These are phyloP conservation scores for Fusarium brevicatenulatum DNA, from an alignment of 2,329 filamentous ascomycete species.

Conservation along the genomic window DNA sequence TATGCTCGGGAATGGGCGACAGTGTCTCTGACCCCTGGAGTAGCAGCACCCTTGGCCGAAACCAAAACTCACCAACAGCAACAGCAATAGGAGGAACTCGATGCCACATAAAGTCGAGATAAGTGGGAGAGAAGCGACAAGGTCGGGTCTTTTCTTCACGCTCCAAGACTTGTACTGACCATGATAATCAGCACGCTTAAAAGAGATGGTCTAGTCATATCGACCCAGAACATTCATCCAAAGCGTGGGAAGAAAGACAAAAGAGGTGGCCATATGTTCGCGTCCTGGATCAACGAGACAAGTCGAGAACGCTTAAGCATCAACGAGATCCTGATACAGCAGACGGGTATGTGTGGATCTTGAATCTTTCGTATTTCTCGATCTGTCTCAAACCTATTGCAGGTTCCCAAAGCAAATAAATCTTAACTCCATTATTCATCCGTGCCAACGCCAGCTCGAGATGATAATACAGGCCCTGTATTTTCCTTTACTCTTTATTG, in stretches of 20 bases:
- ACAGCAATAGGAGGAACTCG: not conserved
- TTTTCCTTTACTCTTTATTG: conserved; percentile 11
- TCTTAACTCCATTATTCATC: conserved; percentile 37
- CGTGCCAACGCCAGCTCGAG: conserved; percentile 39
- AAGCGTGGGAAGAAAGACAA: not conserved
- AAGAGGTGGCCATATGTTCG: conserved; percentile 18
- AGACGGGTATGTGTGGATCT: conserved; percentile 17
- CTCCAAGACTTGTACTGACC: not conserved
- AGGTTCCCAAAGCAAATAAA: conserved; percentile 22
- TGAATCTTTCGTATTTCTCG: conserved; percentile 22
- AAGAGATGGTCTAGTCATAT: not conserved
- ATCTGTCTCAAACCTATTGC: conserved; percentile 28
- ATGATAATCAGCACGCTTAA: not conserved
- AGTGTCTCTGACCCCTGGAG: not conserved
- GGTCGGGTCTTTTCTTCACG: not conserved
- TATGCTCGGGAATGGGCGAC: not conserved
- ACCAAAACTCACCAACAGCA: not conserved
- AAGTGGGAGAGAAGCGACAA: not conserved
- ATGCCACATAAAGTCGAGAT: conserved; percentile 27
- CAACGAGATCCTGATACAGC: conserved; percentile 21
- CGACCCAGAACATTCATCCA: not conserved
- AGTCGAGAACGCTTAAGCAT: conserved; percentile 29
- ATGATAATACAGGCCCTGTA: conserved; percentile 37
- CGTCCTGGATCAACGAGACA: conserved; percentile 25
- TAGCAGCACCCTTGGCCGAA: not conserved